Percentiles rank a stretch among this genome's conserved stretches.
phyloP scores from a whole-genome alignment of 2,329 filamentous ascomycete species.

The Exophiala dermatitidis region DNA sequence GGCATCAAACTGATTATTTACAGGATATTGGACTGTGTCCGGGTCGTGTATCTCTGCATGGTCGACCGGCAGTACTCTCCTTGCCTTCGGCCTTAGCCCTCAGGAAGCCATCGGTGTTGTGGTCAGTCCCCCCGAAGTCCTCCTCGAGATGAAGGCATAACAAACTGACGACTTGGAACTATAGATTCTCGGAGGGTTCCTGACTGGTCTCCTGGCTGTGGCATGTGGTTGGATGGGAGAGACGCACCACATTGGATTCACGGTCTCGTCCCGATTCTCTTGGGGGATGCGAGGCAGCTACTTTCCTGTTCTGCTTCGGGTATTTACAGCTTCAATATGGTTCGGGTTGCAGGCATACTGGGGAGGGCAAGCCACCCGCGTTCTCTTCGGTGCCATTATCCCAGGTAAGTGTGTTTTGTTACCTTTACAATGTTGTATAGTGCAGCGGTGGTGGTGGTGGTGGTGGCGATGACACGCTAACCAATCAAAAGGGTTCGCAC shows the following conservation, averaged over 20 bases:
- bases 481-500: conserved; percentile 15
- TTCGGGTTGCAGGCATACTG: conserved; percentile 22
- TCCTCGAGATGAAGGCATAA: neutral
- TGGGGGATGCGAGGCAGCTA: conserved; percentile 28
- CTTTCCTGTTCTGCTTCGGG: conserved; percentile 24
- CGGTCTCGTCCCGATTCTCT: conserved; percentile 27
- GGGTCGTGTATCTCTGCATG: conserved; percentile 29
- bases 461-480: neutral
- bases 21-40: conserved; percentile 31
- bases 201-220: conserved; percentile 27
- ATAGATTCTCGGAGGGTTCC: conserved; percentile 21
- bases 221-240: conserved; percentile 29
- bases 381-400: conserved; percentile 20
- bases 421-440: too few relatives aligned
- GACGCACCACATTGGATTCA: conserved; percentile 29
- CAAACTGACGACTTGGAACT: conserved; percentile 8
- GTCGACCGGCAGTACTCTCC: conserved; percentile 29
- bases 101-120: conserved; percentile 28
- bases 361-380: conserved; percentile 27
- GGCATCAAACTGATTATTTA: conserved; percentile 2
- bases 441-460: neutral
- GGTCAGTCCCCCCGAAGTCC: conserved; percentile 7
- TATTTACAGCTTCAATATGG: conserved; percentile 26
- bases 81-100: conserved; percentile 27
- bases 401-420: conserved; percentile 9